A percentile compares a stretch with the other conserved stretches of the same genome.
These are phyloP conservation scores for Pilaira anomala DNA, from an alignment of 192 early-diverging fungal species.

Conservation along the genomic window DNA sequence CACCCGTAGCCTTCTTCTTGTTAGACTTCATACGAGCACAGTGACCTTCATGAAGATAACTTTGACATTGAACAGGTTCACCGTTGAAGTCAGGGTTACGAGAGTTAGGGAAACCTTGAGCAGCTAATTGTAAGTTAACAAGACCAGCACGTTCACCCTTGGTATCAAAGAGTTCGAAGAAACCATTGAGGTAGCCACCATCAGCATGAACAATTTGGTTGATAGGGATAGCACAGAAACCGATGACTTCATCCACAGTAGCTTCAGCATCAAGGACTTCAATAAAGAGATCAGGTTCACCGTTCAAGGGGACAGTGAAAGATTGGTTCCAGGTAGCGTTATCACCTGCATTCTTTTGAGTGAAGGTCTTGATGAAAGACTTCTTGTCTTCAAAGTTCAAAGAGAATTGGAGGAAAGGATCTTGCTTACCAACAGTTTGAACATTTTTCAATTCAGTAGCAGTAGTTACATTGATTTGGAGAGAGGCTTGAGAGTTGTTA, in stretches of 20 bases:
- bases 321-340: constrained; percentile 51
- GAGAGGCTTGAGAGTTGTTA: constrained; percentile 15
- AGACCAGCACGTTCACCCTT: constrained; percentile 41
- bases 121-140: constrained; percentile 39
- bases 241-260: constrained; percentile 40
- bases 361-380: constrained; percentile 47
- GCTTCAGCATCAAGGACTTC: constrained; percentile 49
- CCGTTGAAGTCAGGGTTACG: background rate
- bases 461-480: constrained; percentile 33
- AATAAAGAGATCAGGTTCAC: constrained; percentile 42
- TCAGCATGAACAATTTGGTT: constrained; percentile 43
- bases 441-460: constrained; percentile 38
- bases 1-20: constrained; percentile 37
- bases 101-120: constrained; percentile 39
- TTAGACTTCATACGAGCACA: constrained; percentile 39
- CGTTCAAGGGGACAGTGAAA: constrained; percentile 39
- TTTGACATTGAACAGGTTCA: constrained; percentile 31
- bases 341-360: constrained; percentile 47
- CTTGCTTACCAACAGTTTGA: constrained; percentile 48
- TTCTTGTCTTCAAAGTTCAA: constrained; percentile 40
- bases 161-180: constrained; percentile 40
- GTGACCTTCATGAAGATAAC: constrained; percentile 39
- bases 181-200: constrained; percentile 39
- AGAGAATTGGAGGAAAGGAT: constrained; percentile 48
- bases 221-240: constrained; percentile 50